Percentiles rank a stretch among this genome's conserved stretches.
These are phyloP conservation scores for Gorgonomyces haynaldii DNA, from an alignment of 192 early-diverging fungal species.

Conservation along the genomic window DNA sequence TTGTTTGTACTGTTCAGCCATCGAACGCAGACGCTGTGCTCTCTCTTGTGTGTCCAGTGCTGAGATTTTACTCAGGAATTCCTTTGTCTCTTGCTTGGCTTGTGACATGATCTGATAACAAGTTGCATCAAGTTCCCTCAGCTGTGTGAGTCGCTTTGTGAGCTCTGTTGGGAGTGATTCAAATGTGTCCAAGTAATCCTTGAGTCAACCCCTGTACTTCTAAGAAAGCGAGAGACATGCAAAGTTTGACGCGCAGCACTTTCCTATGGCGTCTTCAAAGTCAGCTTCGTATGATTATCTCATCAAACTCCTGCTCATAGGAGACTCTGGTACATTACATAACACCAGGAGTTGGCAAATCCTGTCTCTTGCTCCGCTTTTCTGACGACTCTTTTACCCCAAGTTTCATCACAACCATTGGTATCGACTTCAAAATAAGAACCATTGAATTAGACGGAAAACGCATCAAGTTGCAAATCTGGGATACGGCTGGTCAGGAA, in stretches of 20 bases:
- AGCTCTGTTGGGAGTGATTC: conserved; percentile 27
- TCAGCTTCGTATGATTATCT: conserved; percentile 97
- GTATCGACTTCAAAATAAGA: conserved; percentile 99
- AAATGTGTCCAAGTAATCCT: conserved; percentile 83
- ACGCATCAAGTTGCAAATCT: conserved; percentile 98
- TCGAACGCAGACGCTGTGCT: conserved; percentile 38
- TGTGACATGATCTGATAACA: conserved; percentile 67
- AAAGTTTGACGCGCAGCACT: too few relatives aligned
- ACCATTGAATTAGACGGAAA: conserved; percentile 98
- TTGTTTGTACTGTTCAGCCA: conserved; percentile 52
- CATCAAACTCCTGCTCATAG: conserved; percentile 96
- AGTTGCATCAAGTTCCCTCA: conserved; percentile 76
- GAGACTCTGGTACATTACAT: conserved; percentile 78
- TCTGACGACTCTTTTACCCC: conserved; percentile 99
- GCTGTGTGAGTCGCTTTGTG: conserved; percentile 79
- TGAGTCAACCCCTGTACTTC: too few relatives aligned
- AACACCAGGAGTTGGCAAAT: conserved; percentile 82
- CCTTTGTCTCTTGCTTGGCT: conserved; percentile 48
- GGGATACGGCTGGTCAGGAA: conserved; percentile 99
- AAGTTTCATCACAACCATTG: conserved; percentile 98
- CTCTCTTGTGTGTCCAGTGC: conserved; percentile 36
- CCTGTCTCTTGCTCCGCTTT: conserved; percentile 91
- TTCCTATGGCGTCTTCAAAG: conserved; percentile 62
- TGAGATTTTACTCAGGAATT: conserved; percentile 57
- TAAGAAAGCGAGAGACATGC: too few relatives aligned